phyloP scores from a whole-genome alignment of 768 basidiomycete genomes.

The Udeniomyces megalosporus region DNA sequence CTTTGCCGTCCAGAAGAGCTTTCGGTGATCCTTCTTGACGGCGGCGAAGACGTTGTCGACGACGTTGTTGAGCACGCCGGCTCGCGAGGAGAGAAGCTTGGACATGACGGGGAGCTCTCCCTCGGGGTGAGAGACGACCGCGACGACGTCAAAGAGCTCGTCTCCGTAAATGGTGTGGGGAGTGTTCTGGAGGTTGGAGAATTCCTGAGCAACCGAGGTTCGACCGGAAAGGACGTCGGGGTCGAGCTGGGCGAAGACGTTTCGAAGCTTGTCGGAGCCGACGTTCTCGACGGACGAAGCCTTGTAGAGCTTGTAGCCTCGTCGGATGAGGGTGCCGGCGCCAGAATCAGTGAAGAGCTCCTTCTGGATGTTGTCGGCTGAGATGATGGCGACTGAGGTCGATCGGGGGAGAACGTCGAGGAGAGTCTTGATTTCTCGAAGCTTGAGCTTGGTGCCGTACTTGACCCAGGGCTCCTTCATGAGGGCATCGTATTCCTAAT shows the following conservation, averaged over 20 bases:
- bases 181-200: conserved; percentile 60
- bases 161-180: conserved; percentile 96
- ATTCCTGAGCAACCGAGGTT: conserved; percentile 71
- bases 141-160: conserved; percentile 88
- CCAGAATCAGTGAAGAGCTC: conserved; percentile 98
- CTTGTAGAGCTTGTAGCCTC: conserved; percentile 95
- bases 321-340: conserved; percentile 91
- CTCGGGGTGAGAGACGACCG: conserved; percentile 79
- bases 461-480: conserved; percentile 99
- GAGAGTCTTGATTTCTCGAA: conserved; percentile 97
- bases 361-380: conserved; percentile 77
- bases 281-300: conserved; percentile 62
- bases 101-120: conserved; percentile 81
- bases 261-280: conserved; percentile 84
- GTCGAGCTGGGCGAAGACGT: conserved; percentile 88
- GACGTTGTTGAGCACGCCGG: conserved; percentile 81
- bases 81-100: conserved; percentile 74
- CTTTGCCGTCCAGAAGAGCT: conserved; percentile 94
- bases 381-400: conserved; percentile 96
- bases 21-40: conserved; percentile 85
- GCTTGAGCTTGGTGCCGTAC: conserved; percentile 94
- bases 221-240: conserved; percentile 70
- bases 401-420: conserved; percentile 94
- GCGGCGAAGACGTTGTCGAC: conserved; percentile 93
- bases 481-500: conserved; percentile 79